Conservation (phyloP, 805 yeast species). For the Zygosaccharomyces siamensis region DNA sequence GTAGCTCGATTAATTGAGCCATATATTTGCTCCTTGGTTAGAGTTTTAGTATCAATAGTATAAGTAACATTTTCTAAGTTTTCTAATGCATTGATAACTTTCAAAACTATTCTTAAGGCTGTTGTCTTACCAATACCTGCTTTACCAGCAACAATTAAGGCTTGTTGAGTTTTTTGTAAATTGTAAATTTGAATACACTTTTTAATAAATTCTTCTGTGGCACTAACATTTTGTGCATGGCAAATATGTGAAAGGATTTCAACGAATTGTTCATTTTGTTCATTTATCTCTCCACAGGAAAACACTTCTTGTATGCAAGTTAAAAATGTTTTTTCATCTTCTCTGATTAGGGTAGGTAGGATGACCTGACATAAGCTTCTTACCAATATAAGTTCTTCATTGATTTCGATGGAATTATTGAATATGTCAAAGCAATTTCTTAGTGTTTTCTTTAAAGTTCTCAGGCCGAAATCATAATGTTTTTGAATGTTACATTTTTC, state of each 20-base stretch:
- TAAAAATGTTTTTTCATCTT: slow-evolving; percentile 46
- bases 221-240: slow-evolving; percentile 29
- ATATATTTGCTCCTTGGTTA: slow-evolving; percentile 58
- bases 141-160: slow-evolving; percentile 74
- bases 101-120: slow-evolving; percentile 45
- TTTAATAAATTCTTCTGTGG: slow-evolving; percentile 42
- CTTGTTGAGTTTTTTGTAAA: slow-evolving; percentile 61
- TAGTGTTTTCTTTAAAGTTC: slow-evolving; percentile 70
- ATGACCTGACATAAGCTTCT: slow-evolving; percentile 57
- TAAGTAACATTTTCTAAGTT: slow-evolving; percentile 38
- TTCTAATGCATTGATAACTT: slow-evolving; percentile 39
- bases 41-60: slow-evolving; percentile 69
- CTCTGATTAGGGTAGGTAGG: slow-evolving; percentile 57
- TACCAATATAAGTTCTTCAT: slow-evolving; percentile 36
- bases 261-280: slow-evolving; percentile 21
- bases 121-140: slow-evolving; percentile 73
- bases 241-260: slow-evolving; percentile 29
- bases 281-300: slow-evolving; percentile 12
- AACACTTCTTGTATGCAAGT: slow-evolving; percentile 13
- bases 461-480: slow-evolving; percentile 88
- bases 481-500: slow-evolving; percentile 45
- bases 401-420: slow-evolving; percentile 20
- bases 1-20: slow-evolving; percentile 73
- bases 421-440: slow-evolving; percentile 50
- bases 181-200: slow-evolving; percentile 61